Conservation (phyloP, 2,329 filamentous ascomycete species). For the Trichoderma sp. region DNA sequence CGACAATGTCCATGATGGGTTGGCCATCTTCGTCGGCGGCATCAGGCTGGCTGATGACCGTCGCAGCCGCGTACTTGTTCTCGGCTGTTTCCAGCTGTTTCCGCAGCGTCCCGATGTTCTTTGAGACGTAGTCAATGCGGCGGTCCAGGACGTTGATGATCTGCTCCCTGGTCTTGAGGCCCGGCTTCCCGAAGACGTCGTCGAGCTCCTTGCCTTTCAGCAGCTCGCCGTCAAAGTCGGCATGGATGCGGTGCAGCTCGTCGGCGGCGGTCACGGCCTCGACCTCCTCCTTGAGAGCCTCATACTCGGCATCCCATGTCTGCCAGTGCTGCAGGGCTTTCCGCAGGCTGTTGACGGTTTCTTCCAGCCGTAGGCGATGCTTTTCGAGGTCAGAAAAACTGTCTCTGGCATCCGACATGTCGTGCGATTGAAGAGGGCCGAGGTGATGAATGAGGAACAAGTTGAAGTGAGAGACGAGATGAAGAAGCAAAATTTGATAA, state of each 20-base stretch:
- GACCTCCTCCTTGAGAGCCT: constrained; percentile 83
- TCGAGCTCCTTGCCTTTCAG: constrained; percentile 60
- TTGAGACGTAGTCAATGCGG: constrained; percentile 84
- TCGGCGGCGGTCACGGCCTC: constrained; percentile 53
- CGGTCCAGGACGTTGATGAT: constrained; percentile 66
- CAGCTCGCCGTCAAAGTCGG: constrained; percentile 63
- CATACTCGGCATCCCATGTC: constrained; percentile 88
- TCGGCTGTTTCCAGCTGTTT: constrained; percentile 72
- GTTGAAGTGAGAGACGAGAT: neutral
- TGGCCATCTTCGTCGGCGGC: constrained; percentile 68
- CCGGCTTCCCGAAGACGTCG: constrained; percentile 47
- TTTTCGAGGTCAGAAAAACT: constrained; percentile 71
- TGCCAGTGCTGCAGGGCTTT: constrained; percentile 85
- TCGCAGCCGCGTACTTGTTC: constrained; percentile 66
- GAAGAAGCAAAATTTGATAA: constrained; percentile 26
- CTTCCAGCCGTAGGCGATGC: constrained; percentile 74
- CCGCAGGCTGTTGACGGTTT: constrained; percentile 68
- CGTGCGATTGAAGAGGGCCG: constrained; percentile 18
- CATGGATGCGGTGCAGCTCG: constrained; percentile 60
- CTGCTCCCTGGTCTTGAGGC: constrained; percentile 41
- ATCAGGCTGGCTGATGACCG: constrained; percentile 62
- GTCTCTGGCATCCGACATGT: constrained; percentile 49
- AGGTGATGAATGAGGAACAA: neutral
- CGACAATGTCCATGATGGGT: constrained; percentile 86
- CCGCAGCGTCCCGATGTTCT: constrained; percentile 74